These are phyloP conservation scores for Crithidia thermophila DNA, from an alignment of 208 protist species.

Conservation along the genomic window DNA sequence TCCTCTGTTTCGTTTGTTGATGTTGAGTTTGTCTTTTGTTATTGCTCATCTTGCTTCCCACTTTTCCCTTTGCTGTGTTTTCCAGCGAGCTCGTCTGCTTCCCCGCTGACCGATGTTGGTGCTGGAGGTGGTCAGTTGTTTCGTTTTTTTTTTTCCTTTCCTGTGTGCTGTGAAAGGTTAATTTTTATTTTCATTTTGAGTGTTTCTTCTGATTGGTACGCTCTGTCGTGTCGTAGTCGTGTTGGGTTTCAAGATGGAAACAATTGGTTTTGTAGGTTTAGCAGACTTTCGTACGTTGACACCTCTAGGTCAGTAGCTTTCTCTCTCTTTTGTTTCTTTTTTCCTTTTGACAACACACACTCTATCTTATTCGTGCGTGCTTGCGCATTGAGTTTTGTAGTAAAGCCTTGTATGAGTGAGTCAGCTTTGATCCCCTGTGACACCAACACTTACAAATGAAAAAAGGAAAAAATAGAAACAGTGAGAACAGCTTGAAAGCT, in stretches of 20 bases:
- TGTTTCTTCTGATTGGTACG: no score
- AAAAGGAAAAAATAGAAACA: background rate
- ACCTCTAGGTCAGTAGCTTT: background rate
- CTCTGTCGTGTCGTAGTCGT: no score
- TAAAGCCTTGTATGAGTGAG: conserved; percentile 1
- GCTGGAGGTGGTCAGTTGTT: no score
- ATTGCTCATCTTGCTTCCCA: background rate
- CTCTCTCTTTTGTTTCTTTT: conserved; percentile 12
- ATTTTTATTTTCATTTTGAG: no score
- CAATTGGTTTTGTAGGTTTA: background rate
- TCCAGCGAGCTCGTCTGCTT: background rate
- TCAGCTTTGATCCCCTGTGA: conserved; percentile 6
- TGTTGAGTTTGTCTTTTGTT: no score
- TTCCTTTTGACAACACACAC: no score
- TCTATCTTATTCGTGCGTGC: no score
- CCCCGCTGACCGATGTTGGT: background rate
- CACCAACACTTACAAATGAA: background rate
- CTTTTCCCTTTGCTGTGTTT: background rate
- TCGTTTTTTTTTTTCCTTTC: no score
- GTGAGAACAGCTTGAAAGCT: background rate
- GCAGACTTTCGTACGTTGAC: background rate
- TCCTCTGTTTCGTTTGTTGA: no score
- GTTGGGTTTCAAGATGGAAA: no score
- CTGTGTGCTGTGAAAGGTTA: no score
- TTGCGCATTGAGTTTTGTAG: background rate